These are phyloP conservation scores for Cryptococcus sp. DNA, from an alignment of 1,284 basidiomycete genomes.

Conservation along the genomic window DNA sequence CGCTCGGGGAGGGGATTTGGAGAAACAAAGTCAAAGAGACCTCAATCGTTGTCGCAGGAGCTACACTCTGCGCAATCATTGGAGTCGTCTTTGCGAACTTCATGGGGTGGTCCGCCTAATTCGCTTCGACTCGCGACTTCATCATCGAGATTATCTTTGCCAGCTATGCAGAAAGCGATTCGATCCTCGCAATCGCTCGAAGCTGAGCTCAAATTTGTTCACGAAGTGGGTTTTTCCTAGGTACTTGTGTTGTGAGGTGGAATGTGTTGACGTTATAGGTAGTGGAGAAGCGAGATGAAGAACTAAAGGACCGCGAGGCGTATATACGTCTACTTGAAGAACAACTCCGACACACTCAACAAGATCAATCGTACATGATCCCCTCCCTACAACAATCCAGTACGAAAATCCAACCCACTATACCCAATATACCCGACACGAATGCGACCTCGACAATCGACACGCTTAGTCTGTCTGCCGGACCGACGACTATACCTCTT, in stretches of 20 bases:
- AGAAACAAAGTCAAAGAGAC: conserved; percentile 28
- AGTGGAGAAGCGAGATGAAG: conserved; percentile 72
- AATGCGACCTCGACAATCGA: no score
- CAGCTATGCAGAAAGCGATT: conserved; percentile 35
- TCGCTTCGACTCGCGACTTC: conserved; percentile 30
- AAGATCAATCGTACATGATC: conserved; percentile 24
- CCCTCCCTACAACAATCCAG: conserved; percentile 30
- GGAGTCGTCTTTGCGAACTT: conserved; percentile 37
- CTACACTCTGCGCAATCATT: conserved; percentile 75
- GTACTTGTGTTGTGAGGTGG: not conserved
- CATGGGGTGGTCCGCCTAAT: conserved; percentile 26
- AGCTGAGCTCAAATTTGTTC: conserved; percentile 56
- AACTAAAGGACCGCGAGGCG: conserved; percentile 71
- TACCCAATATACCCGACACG: no score
- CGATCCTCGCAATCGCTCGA: conserved; percentile 76
- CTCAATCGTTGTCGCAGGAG: conserved; percentile 88
- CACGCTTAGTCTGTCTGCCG: no score
- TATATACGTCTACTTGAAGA: conserved; percentile 74
- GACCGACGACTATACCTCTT: conserved; percentile 3
- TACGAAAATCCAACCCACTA: conserved; percentile 10
- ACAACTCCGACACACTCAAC: conserved; percentile 40
- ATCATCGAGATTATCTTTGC: conserved; percentile 27
- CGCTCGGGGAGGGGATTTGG: conserved; percentile 39
- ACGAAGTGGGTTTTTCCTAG: conserved; percentile 15
- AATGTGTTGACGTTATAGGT: conserved; percentile 42